These are phyloP conservation scores for Lactarius quietus DNA, from an alignment of 768 basidiomycete genomes.

Conservation along the genomic window DNA sequence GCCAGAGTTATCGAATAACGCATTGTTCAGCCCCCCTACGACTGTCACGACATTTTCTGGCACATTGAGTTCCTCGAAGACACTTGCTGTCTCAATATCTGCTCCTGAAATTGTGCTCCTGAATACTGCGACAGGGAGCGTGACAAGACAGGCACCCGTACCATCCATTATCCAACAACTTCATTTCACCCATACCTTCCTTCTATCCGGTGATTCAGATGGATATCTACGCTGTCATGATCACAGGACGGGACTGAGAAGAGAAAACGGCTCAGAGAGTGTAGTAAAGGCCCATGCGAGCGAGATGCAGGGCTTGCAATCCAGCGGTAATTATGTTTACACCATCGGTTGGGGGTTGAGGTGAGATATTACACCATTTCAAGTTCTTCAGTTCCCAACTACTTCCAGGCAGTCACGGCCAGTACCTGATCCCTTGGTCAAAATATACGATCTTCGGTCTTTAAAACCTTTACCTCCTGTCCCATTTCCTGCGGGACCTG, in stretches of 20 bases:
- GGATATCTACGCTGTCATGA: slow-evolving; percentile 72
- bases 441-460: slow-evolving; percentile 85
- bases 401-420: slow-evolving; percentile 74
- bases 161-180: slow-evolving; percentile 63
- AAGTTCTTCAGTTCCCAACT: neutral
- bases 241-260: slow-evolving; percentile 56
- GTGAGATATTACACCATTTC: slow-evolving; percentile 38
- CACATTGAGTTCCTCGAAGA: slow-evolving; percentile 48
- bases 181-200: slow-evolving; percentile 57
- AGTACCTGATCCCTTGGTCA: slow-evolving; percentile 87
- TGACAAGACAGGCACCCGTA: slow-evolving; percentile 53
- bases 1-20: slow-evolving; percentile 39
- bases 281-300: slow-evolving; percentile 75
- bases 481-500: slow-evolving; percentile 81
- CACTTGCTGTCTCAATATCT: slow-evolving; percentile 57
- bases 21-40: slow-evolving; percentile 31
- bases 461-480: slow-evolving; percentile 82
- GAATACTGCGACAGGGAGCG: slow-evolving; percentile 68
- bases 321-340: slow-evolving; percentile 73
- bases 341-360: slow-evolving; percentile 86
- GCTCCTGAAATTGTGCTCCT: slow-evolving; percentile 62
- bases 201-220: slow-evolving; percentile 69
- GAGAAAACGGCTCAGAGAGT: slow-evolving; percentile 46
- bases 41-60: slow-evolving; percentile 44
- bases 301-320: slow-evolving; percentile 79